These are phyloP conservation scores for Clonostachys chloroleuca DNA, from an alignment of 2,329 filamentous ascomycete genomes.

Conservation along the genomic window DNA sequence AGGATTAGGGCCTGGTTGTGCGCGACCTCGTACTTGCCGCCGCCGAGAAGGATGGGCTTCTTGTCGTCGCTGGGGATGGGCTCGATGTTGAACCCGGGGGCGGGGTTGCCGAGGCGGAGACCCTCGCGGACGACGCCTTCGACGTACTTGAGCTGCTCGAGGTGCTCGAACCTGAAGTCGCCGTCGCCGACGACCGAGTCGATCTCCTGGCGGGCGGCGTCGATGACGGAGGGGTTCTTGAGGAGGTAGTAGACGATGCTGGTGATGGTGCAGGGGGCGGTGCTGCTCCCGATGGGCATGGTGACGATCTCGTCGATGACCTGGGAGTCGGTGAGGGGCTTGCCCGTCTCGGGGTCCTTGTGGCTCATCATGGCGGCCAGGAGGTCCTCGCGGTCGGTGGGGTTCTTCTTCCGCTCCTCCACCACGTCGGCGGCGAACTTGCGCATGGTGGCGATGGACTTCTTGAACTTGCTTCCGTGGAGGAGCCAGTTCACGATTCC, in stretches of 20 bases:
- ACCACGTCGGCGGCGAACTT: constrained; percentile 53
- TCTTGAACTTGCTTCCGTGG: constrained; percentile 47
- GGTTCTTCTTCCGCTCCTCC: constrained; percentile 45
- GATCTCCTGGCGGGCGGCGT: constrained; percentile 46
- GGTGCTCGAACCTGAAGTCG: constrained; percentile 39
- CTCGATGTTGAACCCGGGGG: constrained; percentile 52
- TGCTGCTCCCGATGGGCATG: constrained; percentile 57
- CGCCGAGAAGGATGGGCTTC: constrained; percentile 38
- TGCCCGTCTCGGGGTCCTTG: constrained; percentile 57
- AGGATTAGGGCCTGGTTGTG: constrained; percentile 44
- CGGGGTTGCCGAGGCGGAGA: constrained; percentile 47
- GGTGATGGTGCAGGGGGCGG: constrained; percentile 38
- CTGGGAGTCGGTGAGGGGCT: constrained; percentile 50
- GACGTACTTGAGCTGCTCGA: constrained; percentile 47
- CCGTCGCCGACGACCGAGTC: constrained; percentile 43
- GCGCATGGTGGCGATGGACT: constrained; percentile 48
- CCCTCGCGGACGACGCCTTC: constrained; percentile 50
- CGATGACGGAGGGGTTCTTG: constrained; percentile 42
- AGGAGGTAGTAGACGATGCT: constrained; percentile 44
- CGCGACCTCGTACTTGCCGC: constrained; percentile 43
- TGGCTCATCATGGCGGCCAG: constrained; percentile 55
- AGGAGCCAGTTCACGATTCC: constrained; percentile 47
- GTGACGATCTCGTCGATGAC: constrained; percentile 66
- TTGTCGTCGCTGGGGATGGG: constrained; percentile 31
- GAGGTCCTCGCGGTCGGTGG: constrained; percentile 51